Evolutionary conservation across 345 rosid species (phyloP), one percentile per base, ranked within the genome.

Genomic region (Camelina sativa): DNA sequence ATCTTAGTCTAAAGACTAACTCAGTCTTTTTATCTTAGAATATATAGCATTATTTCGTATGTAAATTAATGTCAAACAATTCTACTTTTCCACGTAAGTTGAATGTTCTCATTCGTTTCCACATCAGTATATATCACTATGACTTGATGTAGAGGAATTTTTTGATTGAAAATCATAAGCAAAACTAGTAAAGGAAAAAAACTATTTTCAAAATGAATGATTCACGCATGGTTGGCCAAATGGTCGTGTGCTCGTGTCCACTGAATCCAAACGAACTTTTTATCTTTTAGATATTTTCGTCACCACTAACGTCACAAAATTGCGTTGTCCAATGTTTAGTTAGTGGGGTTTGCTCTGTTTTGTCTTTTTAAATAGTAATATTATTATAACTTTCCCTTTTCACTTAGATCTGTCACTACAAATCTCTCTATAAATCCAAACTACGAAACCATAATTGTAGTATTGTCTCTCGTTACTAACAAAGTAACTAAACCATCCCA

Each of bases 281-380:
- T 56, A 47, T 67, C 69, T 51, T 32, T 6, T 10, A 6, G 34
- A 47, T 23, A 47, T 11, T 67, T 51, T 75, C 74, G 79, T 75
- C 74, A 75, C 32, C 79, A n/a, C 79, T 76, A 68, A 62, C 79
- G 79, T 76, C 79, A 75, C 61, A 75, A 38, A 9, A 15, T 61
- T 67, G 54, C 55, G 19, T 50, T 58, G 44, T 40, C 52, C 67
- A 40, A 67, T 30, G 67, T 43, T 19, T 10, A 28, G 1, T 50
- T 9, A 66, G 53, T 57, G 52, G 57, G 41, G 50, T n/a, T 11
- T 34, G 9, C 7, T 44, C 44, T 9, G 7, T 37, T 15, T 16
- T 16, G 19, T 50, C 54, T 8, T 50, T 50, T 19, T 16, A 7
- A 47, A 6, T 34, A 6, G 1, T 28, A 46, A 28, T 23, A 23